Evolutionary conservation across 179 eudicot genomes (phyloP).

Genomic region (Beta macrorhiza): DNA sequence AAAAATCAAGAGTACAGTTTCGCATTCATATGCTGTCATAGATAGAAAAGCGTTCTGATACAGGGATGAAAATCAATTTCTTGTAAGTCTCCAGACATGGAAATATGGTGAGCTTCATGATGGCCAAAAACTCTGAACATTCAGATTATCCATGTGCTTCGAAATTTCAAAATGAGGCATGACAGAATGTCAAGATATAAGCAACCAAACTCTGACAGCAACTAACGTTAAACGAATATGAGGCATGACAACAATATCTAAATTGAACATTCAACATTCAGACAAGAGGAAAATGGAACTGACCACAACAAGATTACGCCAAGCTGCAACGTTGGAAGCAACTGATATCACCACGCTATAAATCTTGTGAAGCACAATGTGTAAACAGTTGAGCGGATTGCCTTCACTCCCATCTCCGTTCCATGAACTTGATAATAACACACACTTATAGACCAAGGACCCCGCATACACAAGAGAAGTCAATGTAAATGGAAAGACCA

Average conservation of each 20-base stretch:
- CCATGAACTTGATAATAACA: slow-evolving; percentile 43
- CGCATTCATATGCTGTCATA: neutral
- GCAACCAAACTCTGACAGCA: neutral
- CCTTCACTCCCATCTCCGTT: slow-evolving; percentile 35
- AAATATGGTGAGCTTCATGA: neutral
- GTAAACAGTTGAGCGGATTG: slow-evolving; percentile 25
- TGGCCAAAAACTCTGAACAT: neutral
- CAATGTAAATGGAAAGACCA: slow-evolving; percentile 63
- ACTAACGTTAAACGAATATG: neutral
- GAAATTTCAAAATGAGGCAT: neutral
- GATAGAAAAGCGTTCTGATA: neutral
- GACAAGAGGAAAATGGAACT: slow-evolving; percentile 29
- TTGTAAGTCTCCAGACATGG: neutral
- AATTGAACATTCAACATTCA: neutral
- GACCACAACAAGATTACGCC: slow-evolving; percentile 94
- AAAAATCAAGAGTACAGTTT: neutral
- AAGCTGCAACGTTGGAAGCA: slow-evolving; percentile 50
- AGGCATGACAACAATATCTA: neutral
- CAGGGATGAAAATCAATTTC: neutral
- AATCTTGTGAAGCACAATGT: slow-evolving; percentile 27
- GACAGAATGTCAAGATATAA: neutral
- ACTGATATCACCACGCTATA: slow-evolving; percentile 35
- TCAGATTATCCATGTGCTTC: neutral
- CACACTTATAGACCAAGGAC: slow-evolving; percentile 54
- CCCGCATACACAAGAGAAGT: slow-evolving; percentile 86